Evolutionary conservation across 108 stramenopile species (phyloP).

Genomic region (Poteriospumella lacustris): DNA sequence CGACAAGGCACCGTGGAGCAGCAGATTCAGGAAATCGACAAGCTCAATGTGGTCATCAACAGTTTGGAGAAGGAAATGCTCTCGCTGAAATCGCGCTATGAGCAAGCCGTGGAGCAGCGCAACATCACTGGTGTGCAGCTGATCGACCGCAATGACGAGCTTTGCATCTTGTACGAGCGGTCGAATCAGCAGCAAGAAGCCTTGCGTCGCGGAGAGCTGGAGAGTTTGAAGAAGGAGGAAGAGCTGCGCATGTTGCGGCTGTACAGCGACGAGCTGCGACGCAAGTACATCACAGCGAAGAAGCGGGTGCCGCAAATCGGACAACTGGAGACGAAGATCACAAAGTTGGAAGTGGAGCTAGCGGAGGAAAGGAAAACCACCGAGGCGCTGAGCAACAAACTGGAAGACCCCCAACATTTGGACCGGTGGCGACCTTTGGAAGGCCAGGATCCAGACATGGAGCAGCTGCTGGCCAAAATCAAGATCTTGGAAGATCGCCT

Average conservation of each 20-base stretch:
- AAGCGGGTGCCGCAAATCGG: conserved; percentile 39
- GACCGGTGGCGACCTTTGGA: conserved; percentile 53
- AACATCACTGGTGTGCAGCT: conserved; percentile 60
- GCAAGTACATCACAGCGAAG: conserved; percentile 39
- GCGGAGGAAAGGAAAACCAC: conserved; percentile 39
- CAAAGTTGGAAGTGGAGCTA: conserved; percentile 45
- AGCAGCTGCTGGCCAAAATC: conserved; percentile 52
- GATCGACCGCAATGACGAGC: conserved; percentile 66
- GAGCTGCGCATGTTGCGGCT: conserved; percentile 53
- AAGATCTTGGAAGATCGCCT: conserved; percentile 52
- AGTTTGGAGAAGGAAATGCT: conserved; percentile 58
- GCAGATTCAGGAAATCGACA: conserved; percentile 64
- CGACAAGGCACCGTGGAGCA: conserved; percentile 47
- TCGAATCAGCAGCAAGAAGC: conserved; percentile 60
- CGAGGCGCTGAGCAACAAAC: conserved; percentile 48
- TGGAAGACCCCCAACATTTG: conserved; percentile 53
- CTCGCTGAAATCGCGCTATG: conserved; percentile 52
- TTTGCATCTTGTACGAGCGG: conserved; percentile 63
- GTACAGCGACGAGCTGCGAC: conserved; percentile 49
- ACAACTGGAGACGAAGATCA: conserved; percentile 30
- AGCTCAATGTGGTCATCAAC: conserved; percentile 58
- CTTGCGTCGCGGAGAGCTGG: conserved; percentile 51
- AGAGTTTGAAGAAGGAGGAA: conserved; percentile 45
- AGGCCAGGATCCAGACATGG: conserved; percentile 52
- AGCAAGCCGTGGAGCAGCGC: conserved; percentile 53